A percentile compares a stretch with the other conserved stretches of the same genome.
Evolutionary conservation across 2,329 filamentous ascomycete genomes (phyloP).

Genomic region (Fusarium sp.): DNA sequence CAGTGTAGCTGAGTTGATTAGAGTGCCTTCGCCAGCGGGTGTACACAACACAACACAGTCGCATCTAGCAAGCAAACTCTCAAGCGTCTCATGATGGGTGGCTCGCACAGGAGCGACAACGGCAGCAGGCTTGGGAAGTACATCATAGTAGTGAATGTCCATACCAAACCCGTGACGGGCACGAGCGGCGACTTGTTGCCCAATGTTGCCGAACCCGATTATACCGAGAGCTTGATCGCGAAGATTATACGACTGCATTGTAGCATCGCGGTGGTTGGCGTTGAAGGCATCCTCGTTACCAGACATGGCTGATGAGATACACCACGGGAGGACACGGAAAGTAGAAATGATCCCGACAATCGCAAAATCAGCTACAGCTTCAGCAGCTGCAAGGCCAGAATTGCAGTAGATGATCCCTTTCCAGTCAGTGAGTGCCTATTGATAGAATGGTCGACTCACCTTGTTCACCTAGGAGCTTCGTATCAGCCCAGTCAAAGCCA

Average conservation of each 20-base stretch:
- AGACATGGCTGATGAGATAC: constrained; percentile 64
- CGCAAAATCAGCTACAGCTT: constrained; percentile 78
- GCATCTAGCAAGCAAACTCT: constrained; percentile 60
- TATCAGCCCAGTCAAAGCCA: constrained; percentile 75
- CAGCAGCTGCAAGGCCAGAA: constrained; percentile 74
- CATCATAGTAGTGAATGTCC: constrained; percentile 72
- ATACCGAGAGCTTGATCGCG: constrained; percentile 71
- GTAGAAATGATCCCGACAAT: constrained; percentile 75
- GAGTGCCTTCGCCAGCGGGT: constrained; percentile 57
- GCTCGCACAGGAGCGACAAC: constrained; percentile 58
- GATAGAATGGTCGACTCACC: constrained; percentile 52
- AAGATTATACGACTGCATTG: constrained; percentile 71
- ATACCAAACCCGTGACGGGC: constrained; percentile 70
- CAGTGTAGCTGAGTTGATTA: constrained; percentile 63
- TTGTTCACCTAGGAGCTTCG: constrained; percentile 67
- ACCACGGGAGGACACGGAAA: constrained; percentile 76
- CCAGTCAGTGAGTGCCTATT: not conserved
- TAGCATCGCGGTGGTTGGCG: constrained; percentile 69
- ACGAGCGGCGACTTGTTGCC: constrained; percentile 68
- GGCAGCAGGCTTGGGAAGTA: constrained; percentile 58
- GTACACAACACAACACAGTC: constrained; percentile 74
- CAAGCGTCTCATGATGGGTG: constrained; percentile 62
- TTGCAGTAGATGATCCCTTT: constrained; percentile 78
- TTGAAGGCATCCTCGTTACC: constrained; percentile 56
- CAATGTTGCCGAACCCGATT: constrained; percentile 76